These are phyloP conservation scores for Penicillium sp. DNA, from an alignment of 2,329 filamentous ascomycete genomes.

Conservation along the genomic window DNA sequence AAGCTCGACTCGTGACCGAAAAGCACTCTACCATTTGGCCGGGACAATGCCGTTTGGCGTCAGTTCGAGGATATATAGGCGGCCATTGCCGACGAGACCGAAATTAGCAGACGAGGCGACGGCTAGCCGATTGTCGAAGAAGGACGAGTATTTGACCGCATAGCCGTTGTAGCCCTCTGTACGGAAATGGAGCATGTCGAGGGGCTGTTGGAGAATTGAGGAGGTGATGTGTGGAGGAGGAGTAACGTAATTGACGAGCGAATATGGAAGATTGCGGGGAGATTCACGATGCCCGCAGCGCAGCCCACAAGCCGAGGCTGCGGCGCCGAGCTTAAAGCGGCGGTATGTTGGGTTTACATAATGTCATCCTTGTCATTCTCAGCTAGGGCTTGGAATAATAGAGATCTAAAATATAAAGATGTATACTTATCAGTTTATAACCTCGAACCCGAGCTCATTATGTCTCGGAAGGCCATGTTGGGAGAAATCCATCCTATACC, in stretches of 20 bases:
- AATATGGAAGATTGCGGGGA: conserved; percentile 31
- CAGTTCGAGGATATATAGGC: conserved; percentile 81
- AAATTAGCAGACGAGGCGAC: conserved; percentile 93
- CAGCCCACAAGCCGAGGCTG: conserved; percentile 18
- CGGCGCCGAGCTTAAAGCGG: neutral
- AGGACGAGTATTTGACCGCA: conserved; percentile 97
- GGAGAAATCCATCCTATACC: no score
- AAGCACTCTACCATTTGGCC: conserved; percentile 72
- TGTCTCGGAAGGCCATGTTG: no score
- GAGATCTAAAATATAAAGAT: no score
- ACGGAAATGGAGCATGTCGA: conserved; percentile 85
- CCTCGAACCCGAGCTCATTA: no score
- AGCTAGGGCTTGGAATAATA: neutral
- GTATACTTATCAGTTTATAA: no score
- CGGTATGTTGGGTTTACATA: neutral
- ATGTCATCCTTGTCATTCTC: no score
- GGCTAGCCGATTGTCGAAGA: conserved; percentile 92
- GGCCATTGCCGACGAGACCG: conserved; percentile 94
- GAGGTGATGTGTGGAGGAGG: conserved; percentile 6
- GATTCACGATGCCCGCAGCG: conserved; percentile 25
- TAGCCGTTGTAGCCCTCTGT: conserved; percentile 95
- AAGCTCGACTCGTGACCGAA: neutral
- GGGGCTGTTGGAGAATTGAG: conserved; percentile 14
- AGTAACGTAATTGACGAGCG: conserved; percentile 1
- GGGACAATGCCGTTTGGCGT: conserved; percentile 82